phyloP scores from a whole-genome alignment of 371 early-diverging fungal species.

The Mortierella sp. region DNA sequence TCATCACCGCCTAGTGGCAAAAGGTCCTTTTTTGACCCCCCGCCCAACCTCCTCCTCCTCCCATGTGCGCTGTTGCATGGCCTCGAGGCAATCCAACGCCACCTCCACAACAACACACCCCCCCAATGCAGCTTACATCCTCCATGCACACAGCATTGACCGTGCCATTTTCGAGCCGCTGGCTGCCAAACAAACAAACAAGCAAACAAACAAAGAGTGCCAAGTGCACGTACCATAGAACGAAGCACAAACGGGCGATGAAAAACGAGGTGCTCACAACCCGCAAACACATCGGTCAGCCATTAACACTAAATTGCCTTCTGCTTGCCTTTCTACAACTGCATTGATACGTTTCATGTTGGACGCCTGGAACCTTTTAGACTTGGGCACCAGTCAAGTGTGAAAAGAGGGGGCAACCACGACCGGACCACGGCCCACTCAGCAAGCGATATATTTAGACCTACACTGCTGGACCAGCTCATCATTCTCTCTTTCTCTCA shows the following conservation, averaged over 20 bases:
- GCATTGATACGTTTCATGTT: conserved; percentile 23
- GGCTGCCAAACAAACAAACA: neutral
- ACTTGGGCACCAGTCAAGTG: neutral
- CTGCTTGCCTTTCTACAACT: neutral
- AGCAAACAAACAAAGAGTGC: neutral
- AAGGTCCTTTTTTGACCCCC: too few relatives aligned
- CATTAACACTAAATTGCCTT: neutral
- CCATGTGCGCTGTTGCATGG: too few relatives aligned
- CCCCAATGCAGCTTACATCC: too few relatives aligned
- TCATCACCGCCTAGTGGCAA: too few relatives aligned
- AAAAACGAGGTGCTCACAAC: neutral
- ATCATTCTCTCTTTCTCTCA: conserved; percentile 4
- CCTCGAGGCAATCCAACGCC: too few relatives aligned
- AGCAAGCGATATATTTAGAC: conserved; percentile 6
- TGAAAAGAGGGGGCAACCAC: neutral
- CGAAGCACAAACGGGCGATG: neutral
- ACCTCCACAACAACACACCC: too few relatives aligned
- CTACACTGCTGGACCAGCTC: neutral
- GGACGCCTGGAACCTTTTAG: too few relatives aligned
- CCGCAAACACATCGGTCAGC: too few relatives aligned
- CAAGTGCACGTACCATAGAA: conserved; percentile 5
- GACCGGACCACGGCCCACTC: neutral
- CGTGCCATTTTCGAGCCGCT: neutral
- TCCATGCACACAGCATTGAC: neutral
- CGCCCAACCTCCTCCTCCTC: too few relatives aligned